Conservation (phyloP, 2,329 filamentous ascomycete species). For the Tolypocladium ophioglossoides region DNA sequence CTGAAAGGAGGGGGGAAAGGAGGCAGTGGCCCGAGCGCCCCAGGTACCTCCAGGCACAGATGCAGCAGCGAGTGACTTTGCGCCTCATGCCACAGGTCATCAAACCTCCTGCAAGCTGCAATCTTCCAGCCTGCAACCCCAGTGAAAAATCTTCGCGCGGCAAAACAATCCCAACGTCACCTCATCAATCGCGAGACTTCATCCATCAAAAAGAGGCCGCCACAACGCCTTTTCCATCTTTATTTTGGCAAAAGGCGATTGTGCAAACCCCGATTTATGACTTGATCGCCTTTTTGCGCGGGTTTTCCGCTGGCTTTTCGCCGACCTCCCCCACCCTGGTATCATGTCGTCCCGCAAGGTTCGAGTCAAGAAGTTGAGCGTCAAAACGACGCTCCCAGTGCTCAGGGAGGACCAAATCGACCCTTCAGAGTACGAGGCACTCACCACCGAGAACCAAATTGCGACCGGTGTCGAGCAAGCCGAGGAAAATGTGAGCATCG, state of each 20-base stretch:
- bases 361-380: conserved; percentile 82
- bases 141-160: conserved; percentile 45
- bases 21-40: conserved; percentile 18
- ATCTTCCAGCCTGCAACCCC: conserved; percentile 19
- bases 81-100: conserved; percentile 4
- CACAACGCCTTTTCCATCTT: conserved; percentile 42
- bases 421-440: conserved; percentile 72
- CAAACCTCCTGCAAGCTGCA: conserved; percentile 6
- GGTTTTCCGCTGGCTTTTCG: conserved; percentile 42
- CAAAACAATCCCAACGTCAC: conserved; percentile 47
- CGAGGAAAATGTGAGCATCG: conserved; percentile 82
- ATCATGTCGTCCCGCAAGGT: conserved; percentile 58
- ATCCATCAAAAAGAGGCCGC: conserved; percentile 43
- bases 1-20: conserved; percentile 16
- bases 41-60: conserved; percentile 16
- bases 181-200: conserved; percentile 36
- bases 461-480: conserved; percentile 95
- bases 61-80: conserved; percentile 6
- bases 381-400: conserved; percentile 79
- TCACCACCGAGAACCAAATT: conserved; percentile 74
- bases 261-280: conserved; percentile 49
- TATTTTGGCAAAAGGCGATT: conserved; percentile 34
- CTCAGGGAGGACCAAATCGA: conserved; percentile 88
- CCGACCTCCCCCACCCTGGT: conserved; percentile 26
- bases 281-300: conserved; percentile 53